Conservation (phyloP, 2,329 filamentous ascomycete genomes). For the Diplodia intermedia region DNA sequence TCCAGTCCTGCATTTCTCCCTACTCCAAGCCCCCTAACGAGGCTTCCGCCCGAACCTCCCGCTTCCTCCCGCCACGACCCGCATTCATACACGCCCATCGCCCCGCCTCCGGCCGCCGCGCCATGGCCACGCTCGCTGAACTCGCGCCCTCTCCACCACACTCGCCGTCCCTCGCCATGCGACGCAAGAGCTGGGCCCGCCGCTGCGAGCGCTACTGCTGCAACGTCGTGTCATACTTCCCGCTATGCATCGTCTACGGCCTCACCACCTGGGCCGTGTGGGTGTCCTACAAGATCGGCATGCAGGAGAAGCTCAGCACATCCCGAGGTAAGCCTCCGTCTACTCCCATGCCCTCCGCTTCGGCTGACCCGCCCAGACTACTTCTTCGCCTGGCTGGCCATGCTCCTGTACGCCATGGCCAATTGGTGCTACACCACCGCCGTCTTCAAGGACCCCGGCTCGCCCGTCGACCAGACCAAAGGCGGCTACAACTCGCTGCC, state of each 20-base stretch:
- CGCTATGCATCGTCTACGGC: conserved; percentile 86
- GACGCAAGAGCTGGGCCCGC: conserved; percentile 63
- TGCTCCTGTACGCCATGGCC: conserved; percentile 77
- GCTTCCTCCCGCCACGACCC: neutral
- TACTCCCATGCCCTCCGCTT: neutral
- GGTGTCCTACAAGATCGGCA: conserved; percentile 77
- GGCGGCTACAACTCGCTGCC: conserved; percentile 80
- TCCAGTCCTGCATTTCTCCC: conserved; percentile 1
- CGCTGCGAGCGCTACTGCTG: conserved; percentile 86
- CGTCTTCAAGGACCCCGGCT: conserved; percentile 90
- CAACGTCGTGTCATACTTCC: conserved; percentile 77
- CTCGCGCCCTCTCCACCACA: conserved; percentile 47
- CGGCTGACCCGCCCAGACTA: conserved; percentile 40
- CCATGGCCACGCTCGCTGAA: conserved; percentile 48
- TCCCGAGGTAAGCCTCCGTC: conserved; percentile 13
- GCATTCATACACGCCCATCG: conserved; percentile 3
- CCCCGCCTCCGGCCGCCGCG: conserved; percentile 11
- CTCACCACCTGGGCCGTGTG: conserved; percentile 94
- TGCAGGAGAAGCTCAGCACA: conserved; percentile 24
- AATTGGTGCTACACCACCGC: conserved; percentile 91
- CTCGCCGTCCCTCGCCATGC: conserved; percentile 49
- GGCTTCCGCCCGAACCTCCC: neutral
- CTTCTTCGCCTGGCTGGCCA: conserved; percentile 66
- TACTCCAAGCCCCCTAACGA: conserved; percentile 2
- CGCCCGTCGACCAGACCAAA: conserved; percentile 55